Evolutionary conservation across 2,329 filamentous ascomycete species (phyloP), one percentile per base, ranked within the genome.

Genomic region (Fusarium papillatum): DNA sequence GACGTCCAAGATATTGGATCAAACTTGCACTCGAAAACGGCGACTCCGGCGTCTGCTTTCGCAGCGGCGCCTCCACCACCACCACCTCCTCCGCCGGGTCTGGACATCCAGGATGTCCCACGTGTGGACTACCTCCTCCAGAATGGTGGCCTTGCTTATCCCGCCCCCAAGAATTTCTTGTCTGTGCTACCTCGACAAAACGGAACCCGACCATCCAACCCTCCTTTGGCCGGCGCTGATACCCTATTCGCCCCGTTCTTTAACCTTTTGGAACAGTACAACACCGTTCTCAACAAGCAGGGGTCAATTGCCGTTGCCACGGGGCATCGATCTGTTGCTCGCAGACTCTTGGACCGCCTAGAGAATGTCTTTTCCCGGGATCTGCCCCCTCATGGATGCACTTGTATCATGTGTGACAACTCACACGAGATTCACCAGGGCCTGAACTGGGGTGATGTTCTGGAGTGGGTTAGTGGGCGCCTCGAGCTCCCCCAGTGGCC

Each of bases 291-390:
- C 74, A 87, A 90, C 50, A 95, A 94, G 74, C 95, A 94, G 78
- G 97, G 97, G 5, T 98, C 96, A 0, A 87, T 99, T 7, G 97
- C 97, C 4, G 97, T 98, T 2, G 97, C 97, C 19, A 98, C 96
- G 0, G 97, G 97, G 8, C 98, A 98, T 83, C 92, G 95, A 66
- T 98, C 96, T 0, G 94, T 98, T n/a, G 97, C 97, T 5, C 92
- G 97, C 7, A 91, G 96, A 64, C 86, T 98, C 29, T 89, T 98
- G 7, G 96, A 99, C 84, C 92, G 97, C 43, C 88, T 99, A 6
- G 96, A 98, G 82, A 95, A 96, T 68, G 95, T 99, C 11, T 98
- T 99, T 84, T 96, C 95, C 4, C 90, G 97, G 71, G 96, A 98
- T 80, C 93, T 99, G 41, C 96, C 96, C 0, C 92, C 92, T 0